Base-by-base conservation (phyloP, 2,329 filamentous ascomycete species). In the Eurotiales sp. region DNA sequence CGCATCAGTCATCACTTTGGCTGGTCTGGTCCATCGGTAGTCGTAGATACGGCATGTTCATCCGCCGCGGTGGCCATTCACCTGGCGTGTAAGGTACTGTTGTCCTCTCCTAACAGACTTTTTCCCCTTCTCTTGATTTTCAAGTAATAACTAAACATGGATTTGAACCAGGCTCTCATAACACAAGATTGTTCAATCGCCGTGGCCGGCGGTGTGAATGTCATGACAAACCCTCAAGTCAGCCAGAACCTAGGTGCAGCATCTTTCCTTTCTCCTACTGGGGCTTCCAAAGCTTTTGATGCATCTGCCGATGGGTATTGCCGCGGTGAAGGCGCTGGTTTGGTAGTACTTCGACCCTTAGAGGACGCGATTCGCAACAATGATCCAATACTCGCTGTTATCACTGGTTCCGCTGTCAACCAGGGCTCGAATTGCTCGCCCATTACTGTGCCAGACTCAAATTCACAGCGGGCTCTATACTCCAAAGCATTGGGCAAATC, bases 231-330 rank as follows among this genome's bases (percentile, higher is more conserved):
- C 55, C 63, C 14, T 58, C 61, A 42, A 66, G 60, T 46, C 59
- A 69, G 5, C 58, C 62, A 2, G 60, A 64, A 50, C 62, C 61
- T 43, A 64, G 67, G 17, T 50, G 63, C n/a, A 56, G 74, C 60
- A 61, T 80, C 41, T 72, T 83, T 19, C 79, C 77, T 78, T 0
- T 74, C 67, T 1, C 74, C 79, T 21, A 72, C 74, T 0, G 79
- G 79, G 1, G 70, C 74, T 30, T 81, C 75, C 11, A 75, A 73
- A 44, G 77, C 72, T 64, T 77, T 69, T 65, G 71, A 73, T 57
- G 59, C 56, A 1, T 58, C 55, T 1, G 78, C 73, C 0, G 63
- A 78, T 55, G 78, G 77, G 4, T 79, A 72, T 60, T 77, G 69
- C 22, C 70, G 77, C 1, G 77, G 74, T 8, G 80, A 83, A 44